A percentile compares a stretch with the other conserved stretches of the same genome.
Evolutionary conservation across 495 filamentous ascomycete species (phyloP).

Genomic region (Trichoderma virens): DNA sequence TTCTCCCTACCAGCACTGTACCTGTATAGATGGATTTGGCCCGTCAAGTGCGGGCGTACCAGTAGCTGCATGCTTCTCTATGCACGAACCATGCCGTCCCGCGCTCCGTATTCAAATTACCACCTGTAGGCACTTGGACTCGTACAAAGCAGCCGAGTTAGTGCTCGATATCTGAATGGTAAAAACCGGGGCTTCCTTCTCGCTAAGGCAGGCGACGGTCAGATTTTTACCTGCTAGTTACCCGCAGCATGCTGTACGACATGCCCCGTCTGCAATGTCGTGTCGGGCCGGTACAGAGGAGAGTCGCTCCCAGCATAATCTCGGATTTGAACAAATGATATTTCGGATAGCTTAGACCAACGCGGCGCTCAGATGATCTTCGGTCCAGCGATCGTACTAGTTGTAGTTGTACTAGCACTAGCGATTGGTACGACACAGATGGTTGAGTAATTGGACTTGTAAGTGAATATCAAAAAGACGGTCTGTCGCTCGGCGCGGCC

Average conservation of each 20-base stretch:
- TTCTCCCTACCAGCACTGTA: too few species aligned
- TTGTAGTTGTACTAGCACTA: neutral
- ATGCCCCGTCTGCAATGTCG: neutral
- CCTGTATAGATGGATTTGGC: too few species aligned
- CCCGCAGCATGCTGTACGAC: constrained; percentile 7
- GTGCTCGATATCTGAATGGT: neutral
- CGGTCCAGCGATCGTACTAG: neutral
- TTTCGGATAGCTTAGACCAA: neutral
- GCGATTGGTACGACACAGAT: neutral
- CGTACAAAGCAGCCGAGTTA: neutral
- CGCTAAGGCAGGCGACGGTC: constrained; percentile 3
- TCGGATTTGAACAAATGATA: neutral
- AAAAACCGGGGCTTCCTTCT: neutral
- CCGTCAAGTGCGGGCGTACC: too few species aligned
- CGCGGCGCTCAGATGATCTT: neutral
- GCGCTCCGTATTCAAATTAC: neutral
- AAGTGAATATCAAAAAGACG: neutral
- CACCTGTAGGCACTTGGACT: neutral
- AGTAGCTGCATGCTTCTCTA: neutral
- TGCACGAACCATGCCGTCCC: neutral
- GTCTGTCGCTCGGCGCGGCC: neutral
- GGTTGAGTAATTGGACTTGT: neutral
- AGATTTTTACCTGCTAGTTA: neutral
- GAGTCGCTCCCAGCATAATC: neutral
- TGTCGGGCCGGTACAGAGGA: constrained; percentile 2